Evolutionary conservation across 2,329 filamentous ascomycete species (phyloP), one percentile per base, ranked within the genome.

Genomic region (Aspergillus transmontanensis): DNA sequence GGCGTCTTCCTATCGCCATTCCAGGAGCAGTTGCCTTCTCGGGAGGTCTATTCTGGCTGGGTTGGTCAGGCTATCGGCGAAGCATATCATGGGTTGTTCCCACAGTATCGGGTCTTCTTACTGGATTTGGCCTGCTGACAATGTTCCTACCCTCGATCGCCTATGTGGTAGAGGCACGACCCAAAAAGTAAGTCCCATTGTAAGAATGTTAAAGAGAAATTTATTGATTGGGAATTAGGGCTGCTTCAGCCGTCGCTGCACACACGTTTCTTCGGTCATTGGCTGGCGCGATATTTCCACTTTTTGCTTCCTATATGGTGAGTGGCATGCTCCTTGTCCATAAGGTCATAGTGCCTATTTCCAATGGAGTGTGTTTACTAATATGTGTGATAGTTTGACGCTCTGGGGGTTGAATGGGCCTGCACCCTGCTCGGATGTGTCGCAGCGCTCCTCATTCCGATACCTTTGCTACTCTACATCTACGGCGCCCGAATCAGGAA

Each of bases 41-140:
- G 0, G 80, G 75, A 19, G 90, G 90, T n/a, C 84, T 92, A 50
- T 91, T 92, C 76, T 92, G 89, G 89, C 71, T 43, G 11, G 89
- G 89, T 66, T 92, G 90, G 90, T 86, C 88, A 6, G 89, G 88
- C n/a, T 84, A 82, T 69, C 79, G 68, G 48, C 59, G 65, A 11
- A 72, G 73, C 5, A 75, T 84, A 41, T 68, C 76, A 62, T 80
- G 78, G 78, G 76, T 78, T 23, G 74, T 73, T 5, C 77, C 78
- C 5, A 77, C 76, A 4, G 60, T 76, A 4, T 77, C 76, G 6
- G 85, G 85, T 6, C 67, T 87, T 0, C 77, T 84, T 55, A 85
- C 82, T 1, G 85, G 86, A 2, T 86, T 86, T 62, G 85, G 85
- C 11, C 80, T 87, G 51, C 78, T 87, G 64, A 78, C 78, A 26